These are phyloP conservation scores for Cruciata laevipes DNA, from an alignment of 257 asterid species.

Conservation along the genomic window DNA sequence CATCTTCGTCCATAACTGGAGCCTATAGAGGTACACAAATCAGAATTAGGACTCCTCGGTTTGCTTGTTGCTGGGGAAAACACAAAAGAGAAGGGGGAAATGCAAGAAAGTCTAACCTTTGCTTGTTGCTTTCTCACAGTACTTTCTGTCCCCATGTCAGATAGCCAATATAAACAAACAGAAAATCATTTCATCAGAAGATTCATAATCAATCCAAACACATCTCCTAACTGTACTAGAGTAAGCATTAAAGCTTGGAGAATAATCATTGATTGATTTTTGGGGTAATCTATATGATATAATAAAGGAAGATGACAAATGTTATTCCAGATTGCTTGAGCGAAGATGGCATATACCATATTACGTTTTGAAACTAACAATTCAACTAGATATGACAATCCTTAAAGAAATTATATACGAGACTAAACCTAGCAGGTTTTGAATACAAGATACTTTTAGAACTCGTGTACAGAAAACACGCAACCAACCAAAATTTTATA, in stretches of 20 bases:
- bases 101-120: conserved; percentile 17
- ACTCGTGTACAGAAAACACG: neutral
- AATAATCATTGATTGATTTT: neutral
- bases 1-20: conserved; percentile 47
- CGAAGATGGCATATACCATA: neutral
- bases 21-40: conserved; percentile 29
- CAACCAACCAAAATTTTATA: neutral
- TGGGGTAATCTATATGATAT: neutral
- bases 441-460: neutral
- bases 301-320: neutral
- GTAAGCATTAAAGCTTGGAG: neutral
- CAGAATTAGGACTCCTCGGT: neutral
- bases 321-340: neutral
- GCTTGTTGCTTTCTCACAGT: conserved; percentile 8
- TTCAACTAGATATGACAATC: too few species aligned
- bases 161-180: conserved; percentile 2
- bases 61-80: neutral
- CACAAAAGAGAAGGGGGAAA: neutral
- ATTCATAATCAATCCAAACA: conserved; percentile 1
- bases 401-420: neutral
- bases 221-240: neutral
- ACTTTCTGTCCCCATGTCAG: conserved; percentile 15
- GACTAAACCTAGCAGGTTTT: neutral
- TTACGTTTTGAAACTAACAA: neutral
- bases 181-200: neutral